These are phyloP conservation scores for Pisolithus marmoratus DNA, from an alignment of 768 basidiomycete genomes.

Conservation along the genomic window DNA sequence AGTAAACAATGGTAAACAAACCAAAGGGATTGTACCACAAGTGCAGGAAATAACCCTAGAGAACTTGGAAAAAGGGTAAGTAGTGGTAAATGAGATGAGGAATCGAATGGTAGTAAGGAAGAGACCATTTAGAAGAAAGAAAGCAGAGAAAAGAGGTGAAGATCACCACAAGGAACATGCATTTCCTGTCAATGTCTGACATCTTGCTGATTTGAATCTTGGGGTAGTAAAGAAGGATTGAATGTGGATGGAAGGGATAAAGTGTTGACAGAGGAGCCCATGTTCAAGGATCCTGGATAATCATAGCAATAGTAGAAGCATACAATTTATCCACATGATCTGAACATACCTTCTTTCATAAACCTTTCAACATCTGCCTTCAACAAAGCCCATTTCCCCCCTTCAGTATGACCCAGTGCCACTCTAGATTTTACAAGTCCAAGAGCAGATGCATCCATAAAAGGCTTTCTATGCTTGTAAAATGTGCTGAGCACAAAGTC, in stretches of 20 bases:
- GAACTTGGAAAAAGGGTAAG: too few species aligned
- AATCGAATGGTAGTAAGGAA: too few species aligned
- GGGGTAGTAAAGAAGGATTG: not conserved
- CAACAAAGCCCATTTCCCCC: not conserved
- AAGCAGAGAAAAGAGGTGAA: too few species aligned
- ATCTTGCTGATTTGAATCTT: not conserved
- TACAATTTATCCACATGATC: not conserved
- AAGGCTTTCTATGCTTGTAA: not conserved
- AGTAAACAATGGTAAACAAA: too few species aligned
- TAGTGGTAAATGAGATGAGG: too few species aligned
- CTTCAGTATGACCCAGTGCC: too few species aligned
- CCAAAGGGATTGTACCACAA: too few species aligned
- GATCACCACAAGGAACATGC: too few species aligned
- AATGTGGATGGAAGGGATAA: not conserved
- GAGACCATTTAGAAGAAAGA: too few species aligned
- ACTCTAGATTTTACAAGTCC: too few species aligned
- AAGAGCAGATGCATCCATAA: not conserved
- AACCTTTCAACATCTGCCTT: not conserved
- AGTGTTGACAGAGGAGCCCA: not conserved
- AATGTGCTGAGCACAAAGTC: not conserved
- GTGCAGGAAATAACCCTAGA: too few species aligned
- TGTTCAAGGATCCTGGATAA: not conserved
- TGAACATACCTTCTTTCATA: not conserved
- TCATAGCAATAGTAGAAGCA: not conserved
- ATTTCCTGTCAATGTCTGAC: constrained; percentile 15